Evolutionary conservation across 2,329 filamentous ascomycete species (phyloP).

Genomic region (Fulvia fulva): DNA sequence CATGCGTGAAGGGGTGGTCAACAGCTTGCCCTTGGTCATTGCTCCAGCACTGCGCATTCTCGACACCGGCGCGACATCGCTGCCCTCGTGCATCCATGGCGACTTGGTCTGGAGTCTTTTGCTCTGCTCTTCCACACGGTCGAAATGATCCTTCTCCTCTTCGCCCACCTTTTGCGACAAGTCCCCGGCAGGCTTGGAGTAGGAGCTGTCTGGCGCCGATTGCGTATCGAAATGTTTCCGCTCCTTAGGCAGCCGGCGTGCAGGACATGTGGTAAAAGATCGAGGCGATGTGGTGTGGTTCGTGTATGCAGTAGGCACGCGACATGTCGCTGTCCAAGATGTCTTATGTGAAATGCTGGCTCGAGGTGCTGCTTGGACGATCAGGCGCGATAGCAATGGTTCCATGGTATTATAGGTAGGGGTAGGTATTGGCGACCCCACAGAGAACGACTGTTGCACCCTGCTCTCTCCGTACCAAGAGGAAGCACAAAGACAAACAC

Average conservation of each 20-base stretch:
- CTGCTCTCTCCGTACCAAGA: not conserved
- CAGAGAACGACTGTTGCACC: constrained; percentile 1
- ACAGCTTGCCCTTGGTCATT: constrained; percentile 70
- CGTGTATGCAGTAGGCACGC: constrained; percentile 9
- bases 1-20: constrained; percentile 75
- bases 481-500: not conserved
- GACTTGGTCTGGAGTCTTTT: constrained; percentile 57
- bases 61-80: constrained; percentile 55
- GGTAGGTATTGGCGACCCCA: no score
- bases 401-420: constrained; percentile 23
- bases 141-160: constrained; percentile 46
- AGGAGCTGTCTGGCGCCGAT: constrained; percentile 27
- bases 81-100: constrained; percentile 64
- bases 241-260: constrained; percentile 11
- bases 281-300: constrained; percentile 6
- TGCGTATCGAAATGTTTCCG: constrained; percentile 19
- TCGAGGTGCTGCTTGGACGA: constrained; percentile 24
- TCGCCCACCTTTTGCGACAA: constrained; percentile 43
- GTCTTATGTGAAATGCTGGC: constrained; percentile 5
- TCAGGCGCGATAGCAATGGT: constrained; percentile 26
- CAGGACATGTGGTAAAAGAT: constrained; percentile 8
- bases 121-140: constrained; percentile 40
- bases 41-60: constrained; percentile 49
- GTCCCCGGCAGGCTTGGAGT: constrained; percentile 35
- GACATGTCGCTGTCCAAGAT: constrained; percentile 10